Base-by-base conservation (phyloP, 768 basidiomycete genomes). In the Rhizopogon sp. region DNA sequence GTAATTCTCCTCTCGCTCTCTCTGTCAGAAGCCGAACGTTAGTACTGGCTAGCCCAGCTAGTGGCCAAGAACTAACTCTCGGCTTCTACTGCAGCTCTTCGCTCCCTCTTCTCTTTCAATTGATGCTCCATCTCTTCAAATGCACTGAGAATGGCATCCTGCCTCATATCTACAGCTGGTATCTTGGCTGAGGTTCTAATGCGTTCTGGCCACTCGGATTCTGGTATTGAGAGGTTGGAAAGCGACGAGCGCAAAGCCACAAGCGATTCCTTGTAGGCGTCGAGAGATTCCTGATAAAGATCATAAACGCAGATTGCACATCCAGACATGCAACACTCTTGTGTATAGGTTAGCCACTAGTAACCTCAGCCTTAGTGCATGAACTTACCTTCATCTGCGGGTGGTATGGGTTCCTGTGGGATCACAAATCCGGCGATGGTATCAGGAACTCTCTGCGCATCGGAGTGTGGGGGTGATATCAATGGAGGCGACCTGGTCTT, bases 281-380 rank as follows among this genome's bases (percentile, higher is more conserved):
- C 73, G 2, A 90, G 67, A 0, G 85, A 80, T 46, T 93, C 90
- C 57, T 89, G 84, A 70, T 93, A 92, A 25, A 93, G 68, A 61
- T 93, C 91, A 70, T 95, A 90, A 7, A 95, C 88, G 67, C 93
- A 95, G n/a, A 94, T 71, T 0, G 92, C 89, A 64, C 93, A 96
- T 31, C 90, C 90, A 2, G 91, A 93, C 93, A 95, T 95, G 74
- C 93, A 96, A 69, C 93, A 94, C 70, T 93, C 93, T 93, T 60
- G 9, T 13, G 51, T 16, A 41, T 40, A 20, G 39, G 39, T 39
- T 43, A 51, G 33, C 31, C 43, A 22, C n/a, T 37, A n/a, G 16
- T 54, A 22, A 50, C 29, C 4, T 39, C 17, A 2, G n/a, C 7
- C 29, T 13, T 28, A 49, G 42, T 22, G 33, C 9, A 56, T 4